A percentile compares a stretch with the other conserved stretches of the same genome.
phyloP scores from a whole-genome alignment of 139 green algal species.

The Picochlorum sp. region DNA sequence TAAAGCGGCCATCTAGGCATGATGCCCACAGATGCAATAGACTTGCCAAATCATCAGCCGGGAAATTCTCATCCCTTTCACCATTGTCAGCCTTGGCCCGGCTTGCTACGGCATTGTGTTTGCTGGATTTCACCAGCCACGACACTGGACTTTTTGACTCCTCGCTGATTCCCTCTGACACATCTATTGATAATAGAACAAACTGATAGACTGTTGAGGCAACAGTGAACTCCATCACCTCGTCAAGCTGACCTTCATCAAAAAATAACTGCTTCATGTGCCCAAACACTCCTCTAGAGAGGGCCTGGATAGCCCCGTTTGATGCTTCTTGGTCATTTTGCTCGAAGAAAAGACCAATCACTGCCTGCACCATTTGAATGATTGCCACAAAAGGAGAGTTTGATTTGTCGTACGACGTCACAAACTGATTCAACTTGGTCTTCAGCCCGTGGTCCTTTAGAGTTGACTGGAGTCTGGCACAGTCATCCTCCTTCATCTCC shows the following conservation, averaged over 20 bases:
- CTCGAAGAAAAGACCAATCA: slow-evolving; percentile 32
- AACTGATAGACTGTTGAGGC: slow-evolving; percentile 49
- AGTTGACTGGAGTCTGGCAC: slow-evolving; percentile 18
- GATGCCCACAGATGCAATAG: not conserved
- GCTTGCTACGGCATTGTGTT: no score
- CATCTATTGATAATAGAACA: slow-evolving; percentile 38
- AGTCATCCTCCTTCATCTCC: slow-evolving; percentile 15
- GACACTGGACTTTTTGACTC: slow-evolving; percentile 4
- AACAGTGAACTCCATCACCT: slow-evolving; percentile 5
- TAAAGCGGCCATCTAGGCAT: slow-evolving; percentile 11
- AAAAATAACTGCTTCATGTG: slow-evolving; percentile 25
- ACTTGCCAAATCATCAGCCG: no score
- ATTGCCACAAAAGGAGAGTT: slow-evolving; percentile 18
- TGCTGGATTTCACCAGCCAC: not conserved
- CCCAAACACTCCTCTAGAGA: slow-evolving; percentile 13
- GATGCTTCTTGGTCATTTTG: slow-evolving; percentile 17
- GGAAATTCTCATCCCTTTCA: no score
- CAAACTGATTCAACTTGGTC: slow-evolving; percentile 10
- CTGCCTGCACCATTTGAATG: slow-evolving; percentile 43
- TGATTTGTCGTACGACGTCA: not conserved
- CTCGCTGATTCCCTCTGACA: slow-evolving; percentile 21
- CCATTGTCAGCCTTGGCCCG: no score
- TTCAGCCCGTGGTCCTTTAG: slow-evolving; percentile 15
- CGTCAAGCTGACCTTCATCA: slow-evolving; percentile 16
- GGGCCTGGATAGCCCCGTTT: slow-evolving; percentile 13